Evolutionary conservation across 805 yeast species (phyloP).

Genomic region (Spathaspora boniae): DNA sequence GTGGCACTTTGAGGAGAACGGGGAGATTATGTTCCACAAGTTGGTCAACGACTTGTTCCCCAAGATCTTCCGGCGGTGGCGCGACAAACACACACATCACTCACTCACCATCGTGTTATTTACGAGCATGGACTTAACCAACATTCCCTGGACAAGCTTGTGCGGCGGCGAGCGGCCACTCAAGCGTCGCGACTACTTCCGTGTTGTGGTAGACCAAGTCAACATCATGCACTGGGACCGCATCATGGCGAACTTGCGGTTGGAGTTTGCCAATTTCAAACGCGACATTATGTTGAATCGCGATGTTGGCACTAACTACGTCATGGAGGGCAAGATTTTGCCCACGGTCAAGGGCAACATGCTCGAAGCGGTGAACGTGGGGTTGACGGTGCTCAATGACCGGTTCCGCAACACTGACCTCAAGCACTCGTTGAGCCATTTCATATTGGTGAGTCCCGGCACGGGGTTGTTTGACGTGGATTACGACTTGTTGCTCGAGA

Average conservation of each 20-base stretch:
- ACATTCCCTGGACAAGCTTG: constrained; percentile 51
- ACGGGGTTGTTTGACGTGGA: constrained; percentile 93
- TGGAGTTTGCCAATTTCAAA: constrained; percentile 80
- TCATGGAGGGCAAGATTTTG: constrained; percentile 59
- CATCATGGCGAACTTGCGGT: constrained; percentile 81
- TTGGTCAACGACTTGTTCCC: constrained; percentile 92
- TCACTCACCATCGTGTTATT: constrained; percentile 84
- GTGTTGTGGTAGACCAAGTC: constrained; percentile 95
- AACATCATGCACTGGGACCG: constrained; percentile 85
- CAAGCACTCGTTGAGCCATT: constrained; percentile 87
- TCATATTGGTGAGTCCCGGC: constrained; percentile 85
- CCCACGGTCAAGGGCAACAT: constrained; percentile 90
- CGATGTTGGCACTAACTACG: constrained; percentile 16
- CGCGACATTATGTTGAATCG: constrained; percentile 60
- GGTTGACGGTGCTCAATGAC: constrained; percentile 71
- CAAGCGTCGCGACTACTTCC: constrained; percentile 72
- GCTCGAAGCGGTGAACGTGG: constrained; percentile 82
- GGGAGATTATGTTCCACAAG: constrained; percentile 90
- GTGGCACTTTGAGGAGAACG: constrained; percentile 98
- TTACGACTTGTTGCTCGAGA: constrained; percentile 65
- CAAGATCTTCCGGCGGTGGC: constrained; percentile 82
- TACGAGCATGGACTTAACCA: constrained; percentile 68
- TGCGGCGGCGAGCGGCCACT: constrained; percentile 70
- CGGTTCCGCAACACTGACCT: constrained; percentile 82
- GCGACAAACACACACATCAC: constrained; percentile 83